These are phyloP conservation scores for Aspergillus coremiiformis DNA, from an alignment of 495 filamentous ascomycete species.

Conservation along the genomic window DNA sequence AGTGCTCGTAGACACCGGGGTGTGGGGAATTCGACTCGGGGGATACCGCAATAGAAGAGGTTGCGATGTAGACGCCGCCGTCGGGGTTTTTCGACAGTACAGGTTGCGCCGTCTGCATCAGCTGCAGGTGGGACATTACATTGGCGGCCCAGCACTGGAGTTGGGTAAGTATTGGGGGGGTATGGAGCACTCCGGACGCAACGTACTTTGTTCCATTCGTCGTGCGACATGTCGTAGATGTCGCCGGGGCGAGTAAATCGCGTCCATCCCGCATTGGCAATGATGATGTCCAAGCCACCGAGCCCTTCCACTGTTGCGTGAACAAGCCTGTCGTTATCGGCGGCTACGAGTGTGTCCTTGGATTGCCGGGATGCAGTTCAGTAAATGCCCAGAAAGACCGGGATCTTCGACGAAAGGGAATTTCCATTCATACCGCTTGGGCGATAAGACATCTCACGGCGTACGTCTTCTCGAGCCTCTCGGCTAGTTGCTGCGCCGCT, in stretches of 20 bases:
- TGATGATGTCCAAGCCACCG: slow-evolving; percentile 62
- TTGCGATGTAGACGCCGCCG: slow-evolving; percentile 62
- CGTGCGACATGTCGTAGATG: slow-evolving; percentile 52
- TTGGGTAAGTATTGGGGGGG: no score
- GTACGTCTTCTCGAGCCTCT: slow-evolving; percentile 43
- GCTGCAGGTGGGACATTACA: slow-evolving; percentile 56
- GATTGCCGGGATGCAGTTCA: neutral
- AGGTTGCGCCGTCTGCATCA: slow-evolving; percentile 55
- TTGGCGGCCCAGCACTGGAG: slow-evolving; percentile 60
- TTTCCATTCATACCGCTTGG: slow-evolving; percentile 51
- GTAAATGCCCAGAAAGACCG: no score
- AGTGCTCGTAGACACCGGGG: neutral
- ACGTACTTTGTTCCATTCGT: slow-evolving; percentile 64
- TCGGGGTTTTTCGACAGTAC: slow-evolving; percentile 62
- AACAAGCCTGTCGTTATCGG: slow-evolving; percentile 48
- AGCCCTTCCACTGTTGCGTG: slow-evolving; percentile 48
- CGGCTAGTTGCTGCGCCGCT: slow-evolving; percentile 48
- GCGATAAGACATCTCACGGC: slow-evolving; percentile 49
- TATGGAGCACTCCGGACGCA: no score
- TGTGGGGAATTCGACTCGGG: neutral
- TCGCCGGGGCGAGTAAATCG: slow-evolving; percentile 57
- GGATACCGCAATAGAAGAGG: slow-evolving; percentile 53
- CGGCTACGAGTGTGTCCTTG: slow-evolving; percentile 52
- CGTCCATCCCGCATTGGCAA: slow-evolving; percentile 69
- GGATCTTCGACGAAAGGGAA: no score